These are phyloP conservation scores for Suhomyces choctaworum DNA, from an alignment of 1,139 yeast genomes.

Conservation along the genomic window DNA sequence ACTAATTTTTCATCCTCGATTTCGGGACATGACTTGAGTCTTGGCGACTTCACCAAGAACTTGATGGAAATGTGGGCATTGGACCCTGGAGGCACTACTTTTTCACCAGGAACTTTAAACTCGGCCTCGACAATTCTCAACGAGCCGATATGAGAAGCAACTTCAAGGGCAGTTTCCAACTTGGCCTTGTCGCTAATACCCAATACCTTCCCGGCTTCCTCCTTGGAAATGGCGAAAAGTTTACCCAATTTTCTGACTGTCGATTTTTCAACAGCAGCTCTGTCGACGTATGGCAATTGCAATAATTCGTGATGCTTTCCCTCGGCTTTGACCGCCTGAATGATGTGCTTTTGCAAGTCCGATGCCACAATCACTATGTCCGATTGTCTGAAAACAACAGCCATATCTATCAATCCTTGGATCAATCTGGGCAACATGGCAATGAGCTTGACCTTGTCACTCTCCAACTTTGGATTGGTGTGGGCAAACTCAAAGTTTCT, in stretches of 20 bases:
- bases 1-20: constrained; percentile 36
- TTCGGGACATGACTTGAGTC: constrained; percentile 60
- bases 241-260: constrained; percentile 66
- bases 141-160: constrained; percentile 69
- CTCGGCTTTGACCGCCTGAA: constrained; percentile 72
- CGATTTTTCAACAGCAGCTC: constrained; percentile 39
- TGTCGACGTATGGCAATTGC: constrained; percentile 77
- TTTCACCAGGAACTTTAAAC: constrained; percentile 89
- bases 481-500: constrained; percentile 40
- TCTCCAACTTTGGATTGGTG: constrained; percentile 29
- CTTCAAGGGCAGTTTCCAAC: constrained; percentile 51
- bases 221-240: constrained; percentile 56
- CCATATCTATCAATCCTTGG: constrained; percentile 76
- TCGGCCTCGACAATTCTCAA: constrained; percentile 69
- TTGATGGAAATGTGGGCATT: constrained; percentile 74
- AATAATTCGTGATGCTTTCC: constrained; percentile 62
- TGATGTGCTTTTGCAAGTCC: constrained; percentile 69
- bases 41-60: constrained; percentile 71
- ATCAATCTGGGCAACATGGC: constrained; percentile 66
- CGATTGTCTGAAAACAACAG: constrained; percentile 72
- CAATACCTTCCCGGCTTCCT: constrained; percentile 55
- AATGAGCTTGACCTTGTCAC: constrained; percentile 55
- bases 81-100: constrained; percentile 70
- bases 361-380: constrained; percentile 63
- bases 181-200: constrained; percentile 52